These are phyloP conservation scores for Ophiostoma novo-ulmi DNA, from an alignment of 2,329 filamentous ascomycete genomes.

Conservation along the genomic window DNA sequence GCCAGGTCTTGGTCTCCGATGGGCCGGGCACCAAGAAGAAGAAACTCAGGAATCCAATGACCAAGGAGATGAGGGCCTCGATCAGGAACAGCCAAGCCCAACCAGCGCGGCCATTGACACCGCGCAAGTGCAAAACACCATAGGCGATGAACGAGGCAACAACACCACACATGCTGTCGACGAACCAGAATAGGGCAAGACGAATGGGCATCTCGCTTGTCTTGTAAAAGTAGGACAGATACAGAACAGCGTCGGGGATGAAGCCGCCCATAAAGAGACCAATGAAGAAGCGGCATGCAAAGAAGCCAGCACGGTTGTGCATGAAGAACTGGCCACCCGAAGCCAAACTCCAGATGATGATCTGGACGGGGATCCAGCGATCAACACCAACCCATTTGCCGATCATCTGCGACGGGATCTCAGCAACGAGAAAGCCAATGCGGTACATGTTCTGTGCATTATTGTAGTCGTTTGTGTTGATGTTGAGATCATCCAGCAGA, in stretches of 20 bases:
- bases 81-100: conserved; percentile 49
- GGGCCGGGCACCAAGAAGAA: conserved; percentile 44
- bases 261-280: conserved; percentile 35
- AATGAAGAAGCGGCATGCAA: conserved; percentile 29
- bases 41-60: conserved; percentile 41
- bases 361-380: conserved; percentile 36
- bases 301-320: conserved; percentile 30
- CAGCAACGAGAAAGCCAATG: conserved; percentile 50
- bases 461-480: conserved; percentile 45
- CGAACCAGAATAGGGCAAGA: conserved; percentile 35
- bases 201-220: conserved; percentile 34
- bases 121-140: conserved; percentile 36
- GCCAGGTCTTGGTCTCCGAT: conserved; percentile 40
- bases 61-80: conserved; percentile 45
- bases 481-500: conserved; percentile 32
- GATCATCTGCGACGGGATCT: conserved; percentile 58
- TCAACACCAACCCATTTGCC: conserved; percentile 45
- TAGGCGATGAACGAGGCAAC: conserved; percentile 35
- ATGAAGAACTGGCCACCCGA: conserved; percentile 30
- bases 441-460: conserved; percentile 51
- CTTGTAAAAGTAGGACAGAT: conserved; percentile 37
- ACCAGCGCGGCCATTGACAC: conserved; percentile 36
- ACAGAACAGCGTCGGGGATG: conserved; percentile 35
- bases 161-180: conserved; percentile 33
- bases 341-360: conserved; percentile 35